Evolutionary conservation across 2,329 filamentous ascomycete genomes (phyloP).

Genomic region (Beauveria bassiana): DNA sequence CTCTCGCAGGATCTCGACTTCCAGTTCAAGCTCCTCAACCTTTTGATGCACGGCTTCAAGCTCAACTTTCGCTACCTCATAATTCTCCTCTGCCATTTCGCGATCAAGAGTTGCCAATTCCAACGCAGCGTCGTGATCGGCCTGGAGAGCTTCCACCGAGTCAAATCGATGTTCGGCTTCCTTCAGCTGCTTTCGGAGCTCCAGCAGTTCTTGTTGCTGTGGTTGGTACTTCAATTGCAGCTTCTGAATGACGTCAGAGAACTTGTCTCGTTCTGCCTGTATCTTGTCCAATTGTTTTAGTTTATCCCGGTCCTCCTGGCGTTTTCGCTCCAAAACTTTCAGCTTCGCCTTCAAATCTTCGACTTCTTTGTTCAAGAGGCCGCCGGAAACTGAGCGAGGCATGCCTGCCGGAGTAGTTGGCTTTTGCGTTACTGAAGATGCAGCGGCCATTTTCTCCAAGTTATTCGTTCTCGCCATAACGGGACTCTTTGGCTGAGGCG

Average conservation of each 20-base stretch:
- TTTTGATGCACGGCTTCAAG: constrained; percentile 68
- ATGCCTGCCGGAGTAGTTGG: constrained; percentile 22
- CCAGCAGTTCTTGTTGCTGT: constrained; percentile 69
- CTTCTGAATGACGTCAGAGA: constrained; percentile 81
- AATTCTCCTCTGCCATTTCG: constrained; percentile 93
- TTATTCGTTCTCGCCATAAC: constrained; percentile 42
- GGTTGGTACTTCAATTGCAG: constrained; percentile 83
- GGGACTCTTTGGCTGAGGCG: constrained; percentile 43
- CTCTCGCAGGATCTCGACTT: constrained; percentile 77
- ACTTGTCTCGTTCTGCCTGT: constrained; percentile 68
- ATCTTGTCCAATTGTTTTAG: constrained; percentile 70
- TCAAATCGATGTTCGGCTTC: constrained; percentile 65
- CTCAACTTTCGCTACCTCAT: constrained; percentile 74
- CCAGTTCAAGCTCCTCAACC: constrained; percentile 76
- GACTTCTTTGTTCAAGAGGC: constrained; percentile 57
- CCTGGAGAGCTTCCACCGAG: constrained; percentile 61
- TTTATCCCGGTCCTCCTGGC: constrained; percentile 77
- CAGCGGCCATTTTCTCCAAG: constrained; percentile 43
- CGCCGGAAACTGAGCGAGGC: constrained; percentile 36
- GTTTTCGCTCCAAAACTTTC: constrained; percentile 78
- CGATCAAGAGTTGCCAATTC: constrained; percentile 85
- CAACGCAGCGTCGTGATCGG: constrained; percentile 75
- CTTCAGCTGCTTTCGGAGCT: constrained; percentile 69
- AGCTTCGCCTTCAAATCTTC: constrained; percentile 87
- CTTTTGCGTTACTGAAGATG: constrained; percentile 24